Percentiles rank a stretch among this genome's conserved stretches.
Evolutionary conservation across 768 basidiomycete genomes (phyloP).

Genomic region (Flagelloscypha sp.): DNA sequence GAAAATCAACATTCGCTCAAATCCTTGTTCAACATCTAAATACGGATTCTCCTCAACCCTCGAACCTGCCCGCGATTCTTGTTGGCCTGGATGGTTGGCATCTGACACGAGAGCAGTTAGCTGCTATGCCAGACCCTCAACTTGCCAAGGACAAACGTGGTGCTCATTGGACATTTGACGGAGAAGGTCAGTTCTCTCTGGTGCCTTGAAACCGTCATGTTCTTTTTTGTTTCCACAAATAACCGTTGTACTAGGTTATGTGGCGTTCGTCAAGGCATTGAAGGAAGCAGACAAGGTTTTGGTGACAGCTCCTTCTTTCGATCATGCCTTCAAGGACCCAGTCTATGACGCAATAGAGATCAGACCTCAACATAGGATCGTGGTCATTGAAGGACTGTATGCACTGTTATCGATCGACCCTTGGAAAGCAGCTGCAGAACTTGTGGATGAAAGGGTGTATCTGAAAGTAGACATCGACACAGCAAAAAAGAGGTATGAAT

Average conservation of each 20-base stretch:
- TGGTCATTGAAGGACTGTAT: constrained; percentile 90
- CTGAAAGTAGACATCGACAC: constrained; percentile 48
- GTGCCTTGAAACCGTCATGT: too few relatives aligned
- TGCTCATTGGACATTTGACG: constrained; percentile 88
- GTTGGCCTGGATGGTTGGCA: constrained; percentile 94
- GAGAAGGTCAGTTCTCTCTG: too few relatives aligned
- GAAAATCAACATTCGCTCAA: constrained; percentile 73
- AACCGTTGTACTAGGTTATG: too few relatives aligned
- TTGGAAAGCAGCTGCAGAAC: constrained; percentile 57
- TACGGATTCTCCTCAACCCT: constrained; percentile 6
- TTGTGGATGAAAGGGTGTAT: constrained; percentile 77
- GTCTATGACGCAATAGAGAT: constrained; percentile 50
- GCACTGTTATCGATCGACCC: constrained; percentile 63
- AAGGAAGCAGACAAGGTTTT: constrained; percentile 25
- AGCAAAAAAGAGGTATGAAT: constrained; percentile 45
- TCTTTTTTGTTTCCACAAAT: too few relatives aligned
- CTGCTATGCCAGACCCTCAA: constrained; percentile 64
- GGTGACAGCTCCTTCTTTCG: constrained; percentile 74
- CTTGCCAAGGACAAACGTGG: constrained; percentile 77
- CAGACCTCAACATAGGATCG: constrained; percentile 57
- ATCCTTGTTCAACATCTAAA: constrained; percentile 51
- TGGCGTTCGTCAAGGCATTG: constrained; percentile 54
- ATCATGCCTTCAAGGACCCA: constrained; percentile 85
- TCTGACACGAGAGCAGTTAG: constrained; percentile 69
- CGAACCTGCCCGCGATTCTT: constrained; percentile 41